phyloP scores from a whole-genome alignment of 345 rosid species.

The Populus deltoides region DNA sequence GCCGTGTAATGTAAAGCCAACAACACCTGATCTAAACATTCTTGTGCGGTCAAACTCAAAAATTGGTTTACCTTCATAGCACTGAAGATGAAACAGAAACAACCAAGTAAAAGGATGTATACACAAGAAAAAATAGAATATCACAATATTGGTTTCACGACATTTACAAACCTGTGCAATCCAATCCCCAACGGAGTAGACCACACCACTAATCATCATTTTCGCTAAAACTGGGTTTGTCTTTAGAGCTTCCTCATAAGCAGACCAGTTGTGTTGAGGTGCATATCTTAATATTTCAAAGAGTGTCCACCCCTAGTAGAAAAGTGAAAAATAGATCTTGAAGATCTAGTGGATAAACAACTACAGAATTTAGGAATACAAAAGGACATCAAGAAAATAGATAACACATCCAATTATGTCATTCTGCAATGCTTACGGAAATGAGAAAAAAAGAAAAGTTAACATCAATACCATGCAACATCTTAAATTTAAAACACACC shows the following conservation, averaged over 20 bases:
- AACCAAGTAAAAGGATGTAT: slow-evolving; percentile 2
- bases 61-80: slow-evolving; percentile 84
- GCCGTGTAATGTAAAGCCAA: slow-evolving; percentile 90
- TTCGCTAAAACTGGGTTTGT: slow-evolving; percentile 81
- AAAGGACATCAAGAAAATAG: not conserved
- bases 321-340: not conserved
- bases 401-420: not conserved
- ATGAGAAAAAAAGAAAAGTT: not conserved
- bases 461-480: not conserved
- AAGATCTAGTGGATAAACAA: not conserved
- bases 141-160: not conserved
- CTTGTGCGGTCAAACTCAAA: slow-evolving; percentile 84
- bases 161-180: slow-evolving; percentile 75
- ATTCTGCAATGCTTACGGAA: not conserved
- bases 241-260: slow-evolving; percentile 90
- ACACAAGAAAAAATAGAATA: not conserved
- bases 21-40: slow-evolving; percentile 87
- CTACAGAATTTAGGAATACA: not conserved
- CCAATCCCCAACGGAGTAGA: slow-evolving; percentile 93
- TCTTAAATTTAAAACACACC: not conserved
- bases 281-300: slow-evolving; percentile 88
- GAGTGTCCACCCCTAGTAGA: slow-evolving; percentile 81
- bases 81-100: slow-evolving; percentile 34
- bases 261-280: slow-evolving; percentile 92
- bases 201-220: slow-evolving; percentile 93